Evolutionary conservation across 1,139 yeast species (phyloP).

Genomic region (Geotrichum siamense): DNA sequence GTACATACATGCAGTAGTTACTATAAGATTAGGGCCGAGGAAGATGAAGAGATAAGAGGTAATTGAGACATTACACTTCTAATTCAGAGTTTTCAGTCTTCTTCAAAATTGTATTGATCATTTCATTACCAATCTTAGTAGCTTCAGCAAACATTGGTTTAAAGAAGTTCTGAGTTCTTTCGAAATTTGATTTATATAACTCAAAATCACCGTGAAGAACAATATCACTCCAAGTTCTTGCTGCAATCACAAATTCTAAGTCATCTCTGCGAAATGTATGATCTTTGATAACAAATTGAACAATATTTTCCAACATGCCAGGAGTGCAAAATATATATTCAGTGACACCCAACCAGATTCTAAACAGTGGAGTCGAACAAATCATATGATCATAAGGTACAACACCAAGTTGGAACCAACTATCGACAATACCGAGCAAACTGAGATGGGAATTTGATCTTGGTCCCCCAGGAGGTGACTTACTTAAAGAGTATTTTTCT

Average conservation of each 20-base stretch:
- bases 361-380: slow-evolving; percentile 87
- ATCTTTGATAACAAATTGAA: slow-evolving; percentile 53
- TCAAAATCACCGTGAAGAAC: slow-evolving; percentile 72
- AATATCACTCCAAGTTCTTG: slow-evolving; percentile 65
- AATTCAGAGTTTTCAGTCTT: slow-evolving; percentile 17
- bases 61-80: neutral
- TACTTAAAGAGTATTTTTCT: slow-evolving; percentile 71
- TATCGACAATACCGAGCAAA: slow-evolving; percentile 81
- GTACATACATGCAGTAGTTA: too few species aligned
- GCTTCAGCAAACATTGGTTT: slow-evolving; percentile 86
- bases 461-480: slow-evolving; percentile 61
- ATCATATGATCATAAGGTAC: slow-evolving; percentile 95
- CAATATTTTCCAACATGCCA: slow-evolving; percentile 67
- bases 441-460: slow-evolving; percentile 88
- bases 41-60: neutral
- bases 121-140: slow-evolving; percentile 83
- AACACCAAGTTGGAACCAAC: slow-evolving; percentile 80
- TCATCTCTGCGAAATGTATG: slow-evolving; percentile 78
- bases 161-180: slow-evolving; percentile 72
- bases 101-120: slow-evolving; percentile 74
- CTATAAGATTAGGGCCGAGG: too few species aligned
- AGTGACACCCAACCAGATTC: slow-evolving; percentile 89
- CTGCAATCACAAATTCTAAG: slow-evolving; percentile 47
- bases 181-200: slow-evolving; percentile 65
- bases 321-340: slow-evolving; percentile 87